phyloP scores from a whole-genome alignment of 2,329 filamentous ascomycete species.

The Gnomoniopsis sp. region DNA sequence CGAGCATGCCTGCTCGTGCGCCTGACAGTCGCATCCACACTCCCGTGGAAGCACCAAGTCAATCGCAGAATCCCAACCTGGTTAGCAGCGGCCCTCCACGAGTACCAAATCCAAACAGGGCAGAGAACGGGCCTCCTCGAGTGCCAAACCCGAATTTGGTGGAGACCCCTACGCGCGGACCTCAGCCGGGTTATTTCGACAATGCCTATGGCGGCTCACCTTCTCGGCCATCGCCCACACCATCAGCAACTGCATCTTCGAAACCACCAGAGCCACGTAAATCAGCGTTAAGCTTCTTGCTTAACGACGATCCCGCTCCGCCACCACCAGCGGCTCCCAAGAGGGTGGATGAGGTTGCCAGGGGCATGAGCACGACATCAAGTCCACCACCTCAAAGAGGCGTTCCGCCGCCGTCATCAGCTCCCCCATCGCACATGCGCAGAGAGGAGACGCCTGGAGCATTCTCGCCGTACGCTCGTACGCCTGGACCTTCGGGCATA shows the following conservation, averaged over 20 bases:
- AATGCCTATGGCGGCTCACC: slow-evolving; percentile 12
- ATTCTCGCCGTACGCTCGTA: slow-evolving; percentile 44
- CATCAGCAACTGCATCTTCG: slow-evolving; percentile 36
- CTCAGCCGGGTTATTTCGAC: slow-evolving; percentile 23
- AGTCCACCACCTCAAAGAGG: slow-evolving; percentile 50
- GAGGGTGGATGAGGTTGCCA: slow-evolving; percentile 46
- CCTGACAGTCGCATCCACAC: slow-evolving; percentile 7
- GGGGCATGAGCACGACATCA: slow-evolving; percentile 39
- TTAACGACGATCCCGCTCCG: slow-evolving; percentile 53
- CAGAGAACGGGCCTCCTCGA: slow-evolving; percentile 11
- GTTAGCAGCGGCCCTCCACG: slow-evolving; percentile 5
- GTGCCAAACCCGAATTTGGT: slow-evolving; percentile 15
- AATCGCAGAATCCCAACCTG: slow-evolving; percentile 13
- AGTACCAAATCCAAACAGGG: slow-evolving; percentile 14
- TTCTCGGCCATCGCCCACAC: slow-evolving; percentile 30
- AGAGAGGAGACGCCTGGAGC: slow-evolving; percentile 40
- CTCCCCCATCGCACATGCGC: slow-evolving; percentile 42
- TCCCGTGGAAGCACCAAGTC: slow-evolving; percentile 10
- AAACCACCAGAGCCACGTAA: slow-evolving; percentile 48
- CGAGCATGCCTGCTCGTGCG: slow-evolving; percentile 32
- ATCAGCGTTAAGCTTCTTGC: slow-evolving; percentile 60
- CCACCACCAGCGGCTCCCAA: slow-evolving; percentile 46
- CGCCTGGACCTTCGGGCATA: slow-evolving; percentile 43
- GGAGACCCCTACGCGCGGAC: slow-evolving; percentile 12
- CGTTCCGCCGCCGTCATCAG: slow-evolving; percentile 34